Evolutionary conservation across 2,329 filamentous ascomycete species (phyloP), one percentile per base, ranked within the genome.

Genomic region (Trichoderma semiorbis): DNA sequence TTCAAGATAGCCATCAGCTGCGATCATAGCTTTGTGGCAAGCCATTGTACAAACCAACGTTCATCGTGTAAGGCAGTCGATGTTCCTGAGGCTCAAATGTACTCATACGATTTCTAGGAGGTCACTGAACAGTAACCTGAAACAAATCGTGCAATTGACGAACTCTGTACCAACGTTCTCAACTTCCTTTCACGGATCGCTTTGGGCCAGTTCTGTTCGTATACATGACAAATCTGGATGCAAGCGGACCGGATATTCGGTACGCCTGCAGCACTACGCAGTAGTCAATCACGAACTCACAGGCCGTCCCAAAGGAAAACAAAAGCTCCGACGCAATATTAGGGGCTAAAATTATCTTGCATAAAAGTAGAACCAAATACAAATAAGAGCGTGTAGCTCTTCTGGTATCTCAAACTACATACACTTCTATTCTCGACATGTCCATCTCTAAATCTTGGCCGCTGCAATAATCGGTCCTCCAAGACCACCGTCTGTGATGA

Each of bases 401-500:
- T 61, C 26, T 69, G 66, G 66, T 69, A 69, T 69, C 66, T 69
- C 28, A 50, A 60, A 34, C 5, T 14, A 34, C 30, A 60, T 34
- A 60, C 12, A 34, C 30, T 11, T 21, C 34, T 32, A 14, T 12
- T 28, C 47, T 55, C 28, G n/a, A 34, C n/a, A 66, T 66, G 30
- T 55, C 12, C 43, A n/a, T 26, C 12, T 26, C 28, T 61, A 69
- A 28, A 69, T 47, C 66, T 69, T 69, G 55, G 66, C 34, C 14
- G 55, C 66, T 21, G 66, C 66, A n/a, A 69, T 26, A 34, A 69
- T 69, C 26, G 66, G 66, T 14, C 66, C 66, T 50, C 66, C 66
- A 24, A 69, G 21, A 6, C 66, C 66, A 14, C 66, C 66, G 55
- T 69, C 66, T 14, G 66, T 69, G 55, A 69, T 60, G 14, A 61